Percentiles rank a stretch among this genome's conserved stretches.
Conservation (phyloP, 1,284 basidiomycete species). For the Fomitopsis schrenkii region DNA sequence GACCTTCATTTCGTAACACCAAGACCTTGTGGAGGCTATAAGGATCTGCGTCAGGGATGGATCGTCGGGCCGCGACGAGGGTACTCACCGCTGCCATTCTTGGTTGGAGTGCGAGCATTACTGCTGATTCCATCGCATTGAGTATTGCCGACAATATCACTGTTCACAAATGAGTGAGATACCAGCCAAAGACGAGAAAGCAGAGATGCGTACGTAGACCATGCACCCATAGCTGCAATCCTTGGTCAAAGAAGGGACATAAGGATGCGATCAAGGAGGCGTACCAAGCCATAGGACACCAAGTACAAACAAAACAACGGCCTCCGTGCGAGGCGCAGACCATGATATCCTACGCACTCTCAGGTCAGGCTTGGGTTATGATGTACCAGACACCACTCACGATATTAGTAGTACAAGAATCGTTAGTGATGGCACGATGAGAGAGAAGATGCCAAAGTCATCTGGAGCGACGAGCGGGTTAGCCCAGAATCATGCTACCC, state of each 20-base stretch:
- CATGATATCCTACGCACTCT: slow-evolving; percentile 53
- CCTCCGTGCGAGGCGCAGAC: slow-evolving; percentile 63
- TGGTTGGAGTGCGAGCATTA: slow-evolving; percentile 44
- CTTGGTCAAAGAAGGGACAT: not conserved
- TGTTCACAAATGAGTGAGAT: slow-evolving; percentile 21
- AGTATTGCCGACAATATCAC: slow-evolving; percentile 62
- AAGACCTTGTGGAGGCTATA: slow-evolving; percentile 51
- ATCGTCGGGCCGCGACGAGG: not conserved
- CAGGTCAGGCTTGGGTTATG: not conserved
- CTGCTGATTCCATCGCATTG: slow-evolving; percentile 55
- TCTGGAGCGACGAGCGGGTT: slow-evolving; percentile 32
- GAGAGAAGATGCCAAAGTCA: slow-evolving; percentile 64
- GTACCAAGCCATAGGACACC: slow-evolving; percentile 65
- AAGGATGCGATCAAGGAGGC: not conserved
- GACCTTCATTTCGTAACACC: slow-evolving; percentile 76
- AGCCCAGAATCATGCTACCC: not conserved
- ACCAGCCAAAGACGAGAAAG: not conserved
- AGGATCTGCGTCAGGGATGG: slow-evolving; percentile 3
- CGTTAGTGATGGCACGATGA: slow-evolving; percentile 60
- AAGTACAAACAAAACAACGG: slow-evolving; percentile 47
- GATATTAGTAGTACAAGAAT: slow-evolving; percentile 45
- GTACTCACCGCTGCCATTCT: slow-evolving; percentile 50
- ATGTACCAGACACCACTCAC: slow-evolving; percentile 6
- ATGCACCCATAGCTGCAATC: slow-evolving; percentile 62
- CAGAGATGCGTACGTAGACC: slow-evolving; percentile 57